These are phyloP conservation scores for Geotrichum klebahnii DNA, from an alignment of 1,139 yeast species.

Conservation along the genomic window DNA sequence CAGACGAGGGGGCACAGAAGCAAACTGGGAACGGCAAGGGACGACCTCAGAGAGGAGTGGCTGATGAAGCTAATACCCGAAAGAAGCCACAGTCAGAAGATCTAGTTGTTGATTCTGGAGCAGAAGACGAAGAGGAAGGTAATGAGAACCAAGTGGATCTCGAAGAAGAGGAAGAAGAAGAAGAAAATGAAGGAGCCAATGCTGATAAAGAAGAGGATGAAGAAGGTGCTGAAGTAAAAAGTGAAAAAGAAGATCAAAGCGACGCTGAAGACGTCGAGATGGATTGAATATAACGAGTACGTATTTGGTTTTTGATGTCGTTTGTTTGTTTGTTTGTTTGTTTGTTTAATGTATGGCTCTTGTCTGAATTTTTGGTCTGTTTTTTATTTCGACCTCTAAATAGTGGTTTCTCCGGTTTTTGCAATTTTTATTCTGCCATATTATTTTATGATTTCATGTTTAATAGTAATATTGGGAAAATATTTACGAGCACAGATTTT, in stretches of 20 bases:
- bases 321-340: background rate
- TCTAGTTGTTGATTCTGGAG: background rate
- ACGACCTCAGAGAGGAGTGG: background rate
- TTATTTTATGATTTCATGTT: too few species aligned
- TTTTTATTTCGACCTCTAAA: too few species aligned
- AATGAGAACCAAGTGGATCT: too few species aligned
- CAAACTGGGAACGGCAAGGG: background rate
- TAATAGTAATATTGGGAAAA: too few species aligned
- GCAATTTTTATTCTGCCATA: too few species aligned
- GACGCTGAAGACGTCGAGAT: conserved; percentile 1
- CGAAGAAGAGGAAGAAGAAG: conserved; percentile 4
- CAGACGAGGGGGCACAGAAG: background rate
- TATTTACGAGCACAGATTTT: too few species aligned
- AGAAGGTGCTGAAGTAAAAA: background rate
- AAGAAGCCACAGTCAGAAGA: background rate
- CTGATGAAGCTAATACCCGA: background rate
- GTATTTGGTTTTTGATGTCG: background rate
- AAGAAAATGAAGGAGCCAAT: background rate
- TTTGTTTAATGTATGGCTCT: too few species aligned
- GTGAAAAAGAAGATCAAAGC: background rate
- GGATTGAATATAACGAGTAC: background rate
- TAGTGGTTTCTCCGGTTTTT: too few species aligned
- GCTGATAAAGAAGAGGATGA: background rate
- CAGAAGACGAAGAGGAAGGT: conserved; percentile 2
- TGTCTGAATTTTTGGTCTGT: too few species aligned